Evolutionary conservation across 495 filamentous ascomycete species (phyloP).

Genomic region (Penicillium herquei): DNA sequence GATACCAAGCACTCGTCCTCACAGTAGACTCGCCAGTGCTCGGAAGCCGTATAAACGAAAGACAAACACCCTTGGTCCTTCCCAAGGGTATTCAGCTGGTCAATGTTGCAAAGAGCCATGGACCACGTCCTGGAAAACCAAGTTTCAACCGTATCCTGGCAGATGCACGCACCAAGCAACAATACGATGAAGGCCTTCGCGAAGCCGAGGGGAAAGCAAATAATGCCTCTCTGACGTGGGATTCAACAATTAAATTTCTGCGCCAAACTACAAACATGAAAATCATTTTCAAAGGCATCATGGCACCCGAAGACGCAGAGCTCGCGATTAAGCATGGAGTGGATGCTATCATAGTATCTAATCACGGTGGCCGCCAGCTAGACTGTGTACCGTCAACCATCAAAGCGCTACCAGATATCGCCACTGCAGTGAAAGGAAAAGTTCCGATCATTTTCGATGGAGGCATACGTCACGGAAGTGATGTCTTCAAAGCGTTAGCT

Average conservation of each 20-base stretch:
- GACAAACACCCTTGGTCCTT: constrained; percentile 39
- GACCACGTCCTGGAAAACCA: background rate
- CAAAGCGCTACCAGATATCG: constrained; percentile 65
- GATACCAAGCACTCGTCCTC: constrained; percentile 89
- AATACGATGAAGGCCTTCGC: constrained; percentile 2
- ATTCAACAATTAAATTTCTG: constrained; percentile 8
- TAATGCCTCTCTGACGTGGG: constrained; percentile 10
- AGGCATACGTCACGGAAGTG: constrained; percentile 14
- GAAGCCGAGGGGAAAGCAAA: constrained; percentile 2
- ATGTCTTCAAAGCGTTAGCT: constrained; percentile 18
- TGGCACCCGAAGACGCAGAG: constrained; percentile 13
- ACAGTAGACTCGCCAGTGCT: constrained; percentile 91
- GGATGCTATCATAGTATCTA: constrained; percentile 62
- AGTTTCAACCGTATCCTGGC: constrained; percentile 5
- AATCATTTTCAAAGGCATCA: constrained; percentile 11
- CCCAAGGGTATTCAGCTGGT: constrained; percentile 21
- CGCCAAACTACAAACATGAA: constrained; percentile 9
- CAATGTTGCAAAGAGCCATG: constrained; percentile 4
- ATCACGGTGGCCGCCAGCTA: constrained; percentile 64
- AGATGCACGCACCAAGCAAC: constrained; percentile 6
- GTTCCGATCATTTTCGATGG: constrained; percentile 14
- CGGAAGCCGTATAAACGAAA: constrained; percentile 49
- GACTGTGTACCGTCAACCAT: constrained; percentile 60
- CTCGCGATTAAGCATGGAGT: constrained; percentile 52
- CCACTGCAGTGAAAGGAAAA: constrained; percentile 1